These are phyloP conservation scores for Suhomyces canberraensis DNA, from an alignment of 805 yeast species.

Conservation along the genomic window DNA sequence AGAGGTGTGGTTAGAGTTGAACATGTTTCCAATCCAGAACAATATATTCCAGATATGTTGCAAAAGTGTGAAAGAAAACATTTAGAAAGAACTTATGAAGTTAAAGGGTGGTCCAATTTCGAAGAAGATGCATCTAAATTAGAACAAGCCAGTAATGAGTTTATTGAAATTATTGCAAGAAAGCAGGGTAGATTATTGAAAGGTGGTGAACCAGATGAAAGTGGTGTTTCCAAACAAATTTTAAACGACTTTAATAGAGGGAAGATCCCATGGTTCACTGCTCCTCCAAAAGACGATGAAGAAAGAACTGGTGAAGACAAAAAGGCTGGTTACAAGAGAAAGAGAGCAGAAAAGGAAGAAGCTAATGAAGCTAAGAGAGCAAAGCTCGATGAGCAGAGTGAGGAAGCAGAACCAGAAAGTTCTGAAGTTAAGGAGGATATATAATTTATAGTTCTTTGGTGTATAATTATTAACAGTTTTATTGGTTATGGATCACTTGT, in stretches of 20 bases:
- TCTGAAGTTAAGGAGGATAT: neutral
- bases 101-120: constrained; percentile 74
- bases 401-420: constrained; percentile 6
- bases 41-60: constrained; percentile 84
- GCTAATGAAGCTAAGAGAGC: constrained; percentile 24
- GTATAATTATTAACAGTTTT: constrained; percentile 1
- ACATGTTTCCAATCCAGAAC: constrained; percentile 93
- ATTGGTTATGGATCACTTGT: neutral
- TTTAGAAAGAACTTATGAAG: constrained; percentile 91
- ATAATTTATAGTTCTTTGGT: constrained; percentile 4
- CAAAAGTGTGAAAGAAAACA: constrained; percentile 84
- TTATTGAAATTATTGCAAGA: constrained; percentile 85
- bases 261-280: constrained; percentile 91
- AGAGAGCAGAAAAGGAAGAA: constrained; percentile 48
- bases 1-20: constrained; percentile 99
- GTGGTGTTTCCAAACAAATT: constrained; percentile 85
- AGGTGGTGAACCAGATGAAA: constrained; percentile 98
- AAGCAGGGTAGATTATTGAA: constrained; percentile 89
- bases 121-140: constrained; percentile 47
- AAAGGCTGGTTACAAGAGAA: constrained; percentile 51
- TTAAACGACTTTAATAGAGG: constrained; percentile 96
- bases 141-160: constrained; percentile 53
- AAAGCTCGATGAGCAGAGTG: constrained; percentile 19
- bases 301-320: constrained; percentile 56
- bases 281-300: constrained; percentile 82